These are phyloP conservation scores for Silene conica DNA, from an alignment of 148 eudicot species.

Conservation along the genomic window DNA sequence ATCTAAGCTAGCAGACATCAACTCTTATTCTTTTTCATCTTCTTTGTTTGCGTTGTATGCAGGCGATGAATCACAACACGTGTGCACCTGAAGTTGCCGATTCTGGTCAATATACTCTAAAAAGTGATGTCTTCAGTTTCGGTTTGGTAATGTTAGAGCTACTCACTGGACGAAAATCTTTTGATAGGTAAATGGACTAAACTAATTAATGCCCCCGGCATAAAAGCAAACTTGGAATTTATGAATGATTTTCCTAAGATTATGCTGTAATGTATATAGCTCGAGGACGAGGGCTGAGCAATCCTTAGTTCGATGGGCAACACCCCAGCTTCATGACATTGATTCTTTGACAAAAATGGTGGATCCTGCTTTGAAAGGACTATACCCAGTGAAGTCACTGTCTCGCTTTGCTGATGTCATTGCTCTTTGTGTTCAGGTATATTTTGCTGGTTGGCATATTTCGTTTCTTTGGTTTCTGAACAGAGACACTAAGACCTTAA, in stretches of 20 bases:
- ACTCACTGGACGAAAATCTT: slow-evolving; percentile 82
- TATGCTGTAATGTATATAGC: slow-evolving; percentile 34
- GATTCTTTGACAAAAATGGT: slow-evolving; percentile 89
- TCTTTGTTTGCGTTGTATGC: slow-evolving; percentile 23
- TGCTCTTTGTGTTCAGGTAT: slow-evolving; percentile 93
- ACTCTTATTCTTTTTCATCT: background rate
- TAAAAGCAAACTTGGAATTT: background rate
- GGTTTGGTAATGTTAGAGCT: slow-evolving; percentile 97
- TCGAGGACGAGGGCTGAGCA: slow-evolving; percentile 71
- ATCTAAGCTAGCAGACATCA: background rate
- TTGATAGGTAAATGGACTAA: slow-evolving; percentile 62
- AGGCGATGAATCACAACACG: slow-evolving; percentile 58
- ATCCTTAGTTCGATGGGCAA: slow-evolving; percentile 88
- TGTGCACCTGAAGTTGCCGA: slow-evolving; percentile 96
- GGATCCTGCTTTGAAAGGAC: slow-evolving; percentile 80
- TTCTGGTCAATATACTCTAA: slow-evolving; percentile 84
- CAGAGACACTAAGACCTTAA: background rate
- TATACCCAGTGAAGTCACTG: slow-evolving; percentile 84
- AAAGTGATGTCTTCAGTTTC: slow-evolving; percentile 93
- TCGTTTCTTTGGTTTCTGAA: background rate
- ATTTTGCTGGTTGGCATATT: background rate
- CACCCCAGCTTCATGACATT: slow-evolving; percentile 96
- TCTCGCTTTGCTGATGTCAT: slow-evolving; percentile 95
- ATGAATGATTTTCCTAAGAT: background rate
- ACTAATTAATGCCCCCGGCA: background rate